Evolutionary conservation across 352 stramenopile species (phyloP).

Genomic region (Thalassiosira hispida): DNA sequence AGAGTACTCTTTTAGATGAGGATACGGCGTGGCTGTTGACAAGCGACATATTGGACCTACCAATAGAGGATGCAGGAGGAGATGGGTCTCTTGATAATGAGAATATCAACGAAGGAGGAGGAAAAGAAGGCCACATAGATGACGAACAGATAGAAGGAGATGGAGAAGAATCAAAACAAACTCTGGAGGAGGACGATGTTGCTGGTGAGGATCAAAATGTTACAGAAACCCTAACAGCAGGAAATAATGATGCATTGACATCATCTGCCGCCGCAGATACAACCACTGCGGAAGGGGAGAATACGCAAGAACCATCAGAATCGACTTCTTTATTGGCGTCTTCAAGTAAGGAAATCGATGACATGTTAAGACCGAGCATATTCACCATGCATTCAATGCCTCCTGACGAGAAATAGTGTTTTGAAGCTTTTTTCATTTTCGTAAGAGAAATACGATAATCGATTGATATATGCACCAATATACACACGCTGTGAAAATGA

Average conservation of each 20-base stretch:
- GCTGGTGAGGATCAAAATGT: too few species aligned
- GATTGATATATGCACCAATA: too few species aligned
- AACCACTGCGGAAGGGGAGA: too few species aligned
- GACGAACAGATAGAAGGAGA: not conserved
- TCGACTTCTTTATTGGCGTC: conserved; percentile 14
- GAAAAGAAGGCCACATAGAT: not conserved
- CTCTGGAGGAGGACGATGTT: not conserved
- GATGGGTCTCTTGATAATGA: conserved; percentile 2
- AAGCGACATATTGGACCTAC: conserved; percentile 42
- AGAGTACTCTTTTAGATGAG: conserved; percentile 46
- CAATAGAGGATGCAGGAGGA: conserved; percentile 15
- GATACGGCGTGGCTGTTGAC: conserved; percentile 41
- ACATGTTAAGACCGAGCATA: conserved; percentile 71
- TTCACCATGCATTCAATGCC: conserved; percentile 66
- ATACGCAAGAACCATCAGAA: conserved; percentile 4
- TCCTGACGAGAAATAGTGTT: not conserved
- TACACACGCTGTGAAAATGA: too few species aligned
- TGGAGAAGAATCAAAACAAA: conserved; percentile 1
- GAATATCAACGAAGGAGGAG: not conserved
- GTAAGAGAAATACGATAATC: too few species aligned
- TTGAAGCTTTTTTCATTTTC: too few species aligned
- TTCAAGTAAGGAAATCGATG: conserved; percentile 22
- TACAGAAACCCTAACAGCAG: too few species aligned
- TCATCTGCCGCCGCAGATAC: too few species aligned
- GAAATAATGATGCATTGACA: too few species aligned